phyloP scores from a whole-genome alignment of 805 yeast genomes.

The Ogataea pignaliae region DNA sequence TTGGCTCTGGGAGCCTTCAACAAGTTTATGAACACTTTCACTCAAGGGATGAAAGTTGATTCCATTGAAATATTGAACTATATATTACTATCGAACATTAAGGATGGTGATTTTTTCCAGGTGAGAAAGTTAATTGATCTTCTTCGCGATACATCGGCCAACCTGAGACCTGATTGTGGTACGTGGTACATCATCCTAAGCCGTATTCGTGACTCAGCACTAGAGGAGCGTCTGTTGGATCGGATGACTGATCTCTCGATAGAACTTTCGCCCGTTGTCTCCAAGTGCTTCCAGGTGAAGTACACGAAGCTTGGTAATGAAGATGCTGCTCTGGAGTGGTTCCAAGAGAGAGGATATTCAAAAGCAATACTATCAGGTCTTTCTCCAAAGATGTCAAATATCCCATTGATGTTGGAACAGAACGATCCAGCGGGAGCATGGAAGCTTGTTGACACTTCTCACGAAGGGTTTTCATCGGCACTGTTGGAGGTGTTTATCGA shows the following conservation, averaged over 20 bases:
- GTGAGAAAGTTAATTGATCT: too few relatives aligned
- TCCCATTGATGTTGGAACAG: not conserved
- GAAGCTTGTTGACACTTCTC: not conserved
- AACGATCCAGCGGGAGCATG: constrained; percentile 3
- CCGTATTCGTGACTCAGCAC: not conserved
- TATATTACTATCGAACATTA: too few relatives aligned
- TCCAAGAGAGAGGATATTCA: not conserved
- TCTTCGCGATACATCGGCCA: not conserved
- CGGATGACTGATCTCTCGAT: not conserved
- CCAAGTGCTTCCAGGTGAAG: not conserved
- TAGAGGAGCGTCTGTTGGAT: not conserved
- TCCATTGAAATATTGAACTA: too few relatives aligned
- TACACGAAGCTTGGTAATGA: not conserved
- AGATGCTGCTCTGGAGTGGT: constrained; percentile 1
- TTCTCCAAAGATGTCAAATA: not conserved
- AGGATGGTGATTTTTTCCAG: too few relatives aligned
- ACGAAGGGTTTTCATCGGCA: not conserved
- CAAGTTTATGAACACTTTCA: too few relatives aligned
- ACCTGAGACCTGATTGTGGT: constrained; percentile 2
- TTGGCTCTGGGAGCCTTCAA: too few relatives aligned
- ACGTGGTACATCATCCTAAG: constrained; percentile 5
- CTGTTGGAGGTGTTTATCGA: constrained; percentile 1
- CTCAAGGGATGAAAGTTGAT: too few relatives aligned
- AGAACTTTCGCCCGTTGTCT: not conserved
- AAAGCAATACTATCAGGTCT: not conserved